Conservation (phyloP, 805 yeast species). For the Wickerhamiella allomyrinae region DNA sequence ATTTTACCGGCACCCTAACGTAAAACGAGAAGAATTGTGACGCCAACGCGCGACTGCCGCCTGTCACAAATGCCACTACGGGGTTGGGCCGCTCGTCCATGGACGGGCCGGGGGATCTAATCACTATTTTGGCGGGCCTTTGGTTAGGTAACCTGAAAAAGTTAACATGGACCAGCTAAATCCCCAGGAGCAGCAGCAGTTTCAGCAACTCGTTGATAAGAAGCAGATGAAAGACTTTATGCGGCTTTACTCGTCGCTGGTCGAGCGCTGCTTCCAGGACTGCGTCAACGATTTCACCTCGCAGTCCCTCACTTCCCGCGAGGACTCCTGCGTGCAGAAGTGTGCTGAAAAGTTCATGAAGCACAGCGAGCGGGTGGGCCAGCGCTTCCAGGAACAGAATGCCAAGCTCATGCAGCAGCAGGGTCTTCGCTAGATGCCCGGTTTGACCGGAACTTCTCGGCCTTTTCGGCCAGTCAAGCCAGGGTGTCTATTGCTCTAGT, state of each 20-base stretch:
- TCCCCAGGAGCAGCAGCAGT: constrained; percentile 91
- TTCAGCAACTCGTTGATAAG: constrained; percentile 87
- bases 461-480: too few relatives aligned
- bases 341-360: constrained; percentile 97
- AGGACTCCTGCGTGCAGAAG: constrained; percentile 69
- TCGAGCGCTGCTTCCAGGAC: constrained; percentile 92
- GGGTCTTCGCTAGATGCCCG: neutral
- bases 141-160: neutral
- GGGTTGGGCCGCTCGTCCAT: constrained; percentile 9
- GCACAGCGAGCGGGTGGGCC: constrained; percentile 96
- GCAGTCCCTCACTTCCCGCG: constrained; percentile 69
- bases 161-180: constrained; percentile 76
- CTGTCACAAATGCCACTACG: constrained; percentile 66
- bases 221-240: constrained; percentile 98
- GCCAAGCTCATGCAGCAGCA: constrained; percentile 18
- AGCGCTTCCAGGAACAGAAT: constrained; percentile 97
- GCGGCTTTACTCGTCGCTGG: constrained; percentile 89
- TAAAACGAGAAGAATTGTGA: constrained; percentile 67
- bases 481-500: too few relatives aligned
- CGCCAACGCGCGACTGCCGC: constrained; percentile 74
- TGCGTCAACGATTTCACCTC: constrained; percentile 98
- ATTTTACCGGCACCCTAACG: constrained; percentile 65
- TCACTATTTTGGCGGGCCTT: too few relatives aligned
- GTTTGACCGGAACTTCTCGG: neutral
- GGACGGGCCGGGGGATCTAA: too few relatives aligned